A percentile compares a stretch with the other conserved stretches of the same genome.
phyloP scores from a whole-genome alignment of 371 early-diverging fungal species.

The Saksenaea oblongispora region DNA sequence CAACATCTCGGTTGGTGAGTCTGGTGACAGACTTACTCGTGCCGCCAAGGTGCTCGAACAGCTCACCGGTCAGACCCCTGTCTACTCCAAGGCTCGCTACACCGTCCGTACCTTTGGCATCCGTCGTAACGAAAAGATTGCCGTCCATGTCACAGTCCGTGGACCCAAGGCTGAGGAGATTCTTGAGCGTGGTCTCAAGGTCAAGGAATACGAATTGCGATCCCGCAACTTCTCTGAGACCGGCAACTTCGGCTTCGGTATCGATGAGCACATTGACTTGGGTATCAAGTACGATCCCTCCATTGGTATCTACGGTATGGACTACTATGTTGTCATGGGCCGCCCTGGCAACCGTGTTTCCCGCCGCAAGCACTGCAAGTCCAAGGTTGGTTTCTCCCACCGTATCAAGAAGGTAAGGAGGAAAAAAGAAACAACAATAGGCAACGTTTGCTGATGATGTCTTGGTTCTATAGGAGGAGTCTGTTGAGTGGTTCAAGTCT shows the following conservation, averaged over 20 bases:
- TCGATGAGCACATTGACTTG: slow-evolving; percentile 99
- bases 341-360: slow-evolving; percentile 96
- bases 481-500: slow-evolving; percentile 86
- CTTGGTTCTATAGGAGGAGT: slow-evolving; percentile 54
- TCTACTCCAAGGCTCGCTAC: background rate
- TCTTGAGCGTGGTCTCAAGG: slow-evolving; percentile 97
- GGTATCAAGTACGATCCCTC: slow-evolving; percentile 99
- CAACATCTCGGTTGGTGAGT: slow-evolving; percentile 94
- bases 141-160: too few species aligned
- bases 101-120: background rate
- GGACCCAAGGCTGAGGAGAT: slow-evolving; percentile 57
- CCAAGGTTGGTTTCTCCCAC: slow-evolving; percentile 91
- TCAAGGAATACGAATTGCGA: slow-evolving; percentile 98
- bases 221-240: slow-evolving; percentile 93
- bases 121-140: background rate
- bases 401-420: slow-evolving; percentile 68
- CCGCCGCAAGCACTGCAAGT: slow-evolving; percentile 88
- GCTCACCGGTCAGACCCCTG: background rate
- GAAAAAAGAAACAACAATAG: background rate
- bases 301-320: slow-evolving; percentile 97
- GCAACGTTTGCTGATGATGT: background rate
- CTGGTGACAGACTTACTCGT: background rate
- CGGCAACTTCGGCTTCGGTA: slow-evolving; percentile 99
- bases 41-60: background rate
- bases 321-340: slow-evolving; percentile 96